These are phyloP conservation scores for Tolypocladium paradoxum DNA, from an alignment of 2,329 filamentous ascomycete genomes.

Conservation along the genomic window DNA sequence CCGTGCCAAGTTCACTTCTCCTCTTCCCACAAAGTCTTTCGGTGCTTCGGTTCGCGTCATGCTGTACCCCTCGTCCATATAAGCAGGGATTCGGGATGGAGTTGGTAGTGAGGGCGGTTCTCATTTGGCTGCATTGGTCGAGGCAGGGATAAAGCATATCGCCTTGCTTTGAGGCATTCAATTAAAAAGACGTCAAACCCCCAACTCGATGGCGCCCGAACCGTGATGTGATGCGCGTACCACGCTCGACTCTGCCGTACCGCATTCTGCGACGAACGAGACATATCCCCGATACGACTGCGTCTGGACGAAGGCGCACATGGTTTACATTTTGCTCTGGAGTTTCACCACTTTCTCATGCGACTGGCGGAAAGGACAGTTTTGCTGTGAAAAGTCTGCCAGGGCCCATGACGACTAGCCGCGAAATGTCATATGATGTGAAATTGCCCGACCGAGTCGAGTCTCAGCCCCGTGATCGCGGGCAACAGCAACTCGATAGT, in stretches of 20 bases:
- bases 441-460: background rate
- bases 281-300: background rate
- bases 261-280: background rate
- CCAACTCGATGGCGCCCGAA: constrained; percentile 15
- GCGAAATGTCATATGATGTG: background rate
- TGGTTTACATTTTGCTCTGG: background rate
- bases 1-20: constrained; percentile 91
- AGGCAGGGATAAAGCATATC: constrained; percentile 45
- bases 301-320: background rate
- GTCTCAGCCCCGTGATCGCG: background rate
- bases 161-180: constrained; percentile 44
- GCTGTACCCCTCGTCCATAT: constrained; percentile 97
- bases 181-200: constrained; percentile 40
- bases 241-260: background rate
- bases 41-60: constrained; percentile 93
- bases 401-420: background rate
- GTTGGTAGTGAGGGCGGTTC: constrained; percentile 54
- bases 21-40: constrained; percentile 94
- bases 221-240: background rate
- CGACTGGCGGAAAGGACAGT: background rate
- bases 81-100: constrained; percentile 49
- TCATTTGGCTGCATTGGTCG: constrained; percentile 49
- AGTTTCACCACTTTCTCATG: background rate
- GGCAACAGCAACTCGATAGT: background rate
- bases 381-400: background rate